Conservation (phyloP, 2,329 filamentous ascomycete genomes). For the Monosporascus sp. region DNA sequence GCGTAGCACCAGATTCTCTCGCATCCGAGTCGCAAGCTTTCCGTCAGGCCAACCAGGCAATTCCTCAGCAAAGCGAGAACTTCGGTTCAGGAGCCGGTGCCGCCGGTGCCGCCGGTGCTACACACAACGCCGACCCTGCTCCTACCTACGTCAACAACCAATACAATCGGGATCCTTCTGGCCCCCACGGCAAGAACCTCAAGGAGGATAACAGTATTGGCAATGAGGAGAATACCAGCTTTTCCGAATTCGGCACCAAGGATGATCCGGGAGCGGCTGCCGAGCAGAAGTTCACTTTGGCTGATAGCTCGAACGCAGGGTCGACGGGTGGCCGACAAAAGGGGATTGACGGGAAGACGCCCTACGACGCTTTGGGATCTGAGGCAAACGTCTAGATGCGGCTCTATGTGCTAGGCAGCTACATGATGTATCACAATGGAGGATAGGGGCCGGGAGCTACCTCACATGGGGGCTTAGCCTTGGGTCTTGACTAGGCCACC, state of each 20-base stretch:
- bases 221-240: slow-evolving; percentile 32
- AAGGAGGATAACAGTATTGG: slow-evolving; percentile 32
- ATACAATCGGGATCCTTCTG: slow-evolving; percentile 22
- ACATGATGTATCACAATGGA: no score
- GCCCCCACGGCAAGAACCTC: slow-evolving; percentile 40
- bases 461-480: no score
- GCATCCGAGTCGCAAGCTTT: slow-evolving; percentile 61
- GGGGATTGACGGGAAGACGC: slow-evolving; percentile 16
- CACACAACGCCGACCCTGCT: slow-evolving; percentile 21
- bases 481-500: no score
- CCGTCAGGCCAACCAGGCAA: slow-evolving; percentile 49
- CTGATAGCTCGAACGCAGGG: slow-evolving; percentile 53
- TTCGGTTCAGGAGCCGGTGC: slow-evolving; percentile 19
- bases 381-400: slow-evolving; percentile 12
- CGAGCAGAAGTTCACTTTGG: slow-evolving; percentile 34
- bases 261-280: slow-evolving; percentile 42
- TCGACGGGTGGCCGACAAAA: slow-evolving; percentile 42
- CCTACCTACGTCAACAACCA: slow-evolving; percentile 34
- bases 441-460: no score
- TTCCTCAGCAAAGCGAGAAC: slow-evolving; percentile 14
- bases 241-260: slow-evolving; percentile 38
- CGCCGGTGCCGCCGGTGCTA: not conserved
- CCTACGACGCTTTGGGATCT: slow-evolving; percentile 15
- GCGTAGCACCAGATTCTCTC: slow-evolving; percentile 63
- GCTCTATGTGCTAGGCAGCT: not conserved